Evolutionary conservation across 805 yeast species (phyloP).

Genomic region (Candida caryicola): DNA sequence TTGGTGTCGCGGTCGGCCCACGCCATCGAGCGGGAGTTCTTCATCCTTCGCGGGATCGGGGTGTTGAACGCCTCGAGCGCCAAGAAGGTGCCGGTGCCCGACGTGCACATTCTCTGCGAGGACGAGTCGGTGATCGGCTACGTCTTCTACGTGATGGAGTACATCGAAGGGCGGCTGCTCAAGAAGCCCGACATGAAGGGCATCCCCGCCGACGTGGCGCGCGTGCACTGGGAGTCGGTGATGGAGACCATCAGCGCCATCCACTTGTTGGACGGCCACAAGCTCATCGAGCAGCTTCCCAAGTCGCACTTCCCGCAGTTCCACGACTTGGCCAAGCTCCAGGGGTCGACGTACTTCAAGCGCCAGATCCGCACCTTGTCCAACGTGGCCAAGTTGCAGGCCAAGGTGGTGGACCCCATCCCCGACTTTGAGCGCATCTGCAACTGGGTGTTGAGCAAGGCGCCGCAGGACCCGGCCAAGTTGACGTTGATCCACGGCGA

Average conservation of each 20-base stretch:
- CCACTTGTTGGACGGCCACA: constrained; percentile 47
- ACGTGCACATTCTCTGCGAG: constrained; percentile 50
- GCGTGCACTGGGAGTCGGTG: constrained; percentile 45
- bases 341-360: constrained; percentile 42
- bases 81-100: constrained; percentile 51
- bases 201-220: constrained; percentile 21
- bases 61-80: constrained; percentile 19
- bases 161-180: constrained; percentile 53
- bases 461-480: constrained; percentile 48
- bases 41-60: constrained; percentile 41
- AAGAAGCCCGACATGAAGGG: constrained; percentile 50
- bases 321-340: constrained; percentile 19
- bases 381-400: constrained; percentile 39
- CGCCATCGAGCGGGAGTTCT: constrained; percentile 60
- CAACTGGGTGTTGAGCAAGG: constrained; percentile 38
- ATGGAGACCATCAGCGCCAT: constrained; percentile 47
- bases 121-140: constrained; percentile 54
- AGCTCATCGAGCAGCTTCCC: constrained; percentile 45
- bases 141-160: constrained; percentile 61
- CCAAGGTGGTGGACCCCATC: constrained; percentile 43
- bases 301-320: constrained; percentile 43
- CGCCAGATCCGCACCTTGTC: constrained; percentile 51
- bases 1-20: constrained; percentile 57
- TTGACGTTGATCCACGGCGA: constrained; percentile 60
- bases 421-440: constrained; percentile 45